Evolutionary conservation across 805 yeast species (phyloP).

Genomic region (Kluyveromyces starmeri): DNA sequence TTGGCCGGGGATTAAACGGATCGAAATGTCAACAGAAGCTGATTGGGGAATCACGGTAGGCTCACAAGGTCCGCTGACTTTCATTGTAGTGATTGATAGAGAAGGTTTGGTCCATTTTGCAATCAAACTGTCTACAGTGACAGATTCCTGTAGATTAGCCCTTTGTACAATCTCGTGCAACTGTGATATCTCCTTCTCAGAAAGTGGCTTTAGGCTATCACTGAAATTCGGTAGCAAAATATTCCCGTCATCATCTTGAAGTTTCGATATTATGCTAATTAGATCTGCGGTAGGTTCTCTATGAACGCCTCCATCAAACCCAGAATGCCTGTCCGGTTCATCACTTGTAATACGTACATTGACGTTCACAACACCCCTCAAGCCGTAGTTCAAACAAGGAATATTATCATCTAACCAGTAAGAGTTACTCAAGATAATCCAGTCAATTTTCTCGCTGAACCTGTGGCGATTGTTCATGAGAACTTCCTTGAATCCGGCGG

Average conservation of each 20-base stretch:
- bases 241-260: slow-evolving; percentile 47
- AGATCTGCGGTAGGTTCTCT: slow-evolving; percentile 86
- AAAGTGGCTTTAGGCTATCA: slow-evolving; percentile 52
- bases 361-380: slow-evolving; percentile 84
- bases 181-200: slow-evolving; percentile 46
- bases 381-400: slow-evolving; percentile 91
- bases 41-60: slow-evolving; percentile 81
- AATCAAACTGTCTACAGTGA: slow-evolving; percentile 44
- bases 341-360: slow-evolving; percentile 63
- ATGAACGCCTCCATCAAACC: slow-evolving; percentile 89
- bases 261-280: slow-evolving; percentile 57
- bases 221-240: slow-evolving; percentile 63
- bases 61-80: slow-evolving; percentile 85
- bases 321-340: slow-evolving; percentile 86
- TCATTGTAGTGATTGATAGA: slow-evolving; percentile 72
- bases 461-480: slow-evolving; percentile 41
- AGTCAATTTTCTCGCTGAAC: slow-evolving; percentile 67
- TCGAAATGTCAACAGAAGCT: slow-evolving; percentile 68
- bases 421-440: slow-evolving; percentile 84
- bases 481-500: slow-evolving; percentile 70
- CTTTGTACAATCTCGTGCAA: slow-evolving; percentile 52
- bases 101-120: slow-evolving; percentile 89
- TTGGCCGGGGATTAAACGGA: slow-evolving; percentile 87
- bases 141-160: slow-evolving; percentile 24
- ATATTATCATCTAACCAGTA: slow-evolving; percentile 86